Percentiles rank a stretch among this genome's conserved stretches.
These are phyloP conservation scores for Tremellales sp. DNA, from an alignment of 1,284 basidiomycete genomes.

Conservation along the genomic window DNA sequence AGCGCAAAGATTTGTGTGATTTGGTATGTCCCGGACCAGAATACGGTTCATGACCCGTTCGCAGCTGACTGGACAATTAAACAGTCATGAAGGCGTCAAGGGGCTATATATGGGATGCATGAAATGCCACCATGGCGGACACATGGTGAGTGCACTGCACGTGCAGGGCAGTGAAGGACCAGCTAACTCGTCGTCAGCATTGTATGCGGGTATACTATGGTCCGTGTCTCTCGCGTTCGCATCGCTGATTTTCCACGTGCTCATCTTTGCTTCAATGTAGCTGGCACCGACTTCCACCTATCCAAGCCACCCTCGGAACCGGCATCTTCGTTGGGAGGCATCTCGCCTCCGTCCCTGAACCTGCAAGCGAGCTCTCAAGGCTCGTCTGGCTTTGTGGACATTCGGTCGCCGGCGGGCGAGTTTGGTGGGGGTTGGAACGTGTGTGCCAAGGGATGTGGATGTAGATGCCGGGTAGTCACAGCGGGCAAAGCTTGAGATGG, in stretches of 20 bases:
- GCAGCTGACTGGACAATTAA: slow-evolving; percentile 2
- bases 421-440: slow-evolving; percentile 20
- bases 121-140: slow-evolving; percentile 42
- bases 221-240: slow-evolving; percentile 11
- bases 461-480: slow-evolving; percentile 32
- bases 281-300: not conserved
- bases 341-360: not conserved
- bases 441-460: slow-evolving; percentile 43
- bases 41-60: not conserved
- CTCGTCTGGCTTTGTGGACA: slow-evolving; percentile 9
- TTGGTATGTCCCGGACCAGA: slow-evolving; percentile 25
- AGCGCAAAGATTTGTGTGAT: slow-evolving; percentile 34
- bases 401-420: slow-evolving; percentile 21
- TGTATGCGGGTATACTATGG: slow-evolving; percentile 40
- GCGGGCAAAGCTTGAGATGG: no score
- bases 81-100: slow-evolving; percentile 31
- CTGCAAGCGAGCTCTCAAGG: not conserved
- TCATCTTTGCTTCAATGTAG: not conserved
- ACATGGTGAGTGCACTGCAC: slow-evolving; percentile 19
- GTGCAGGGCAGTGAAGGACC: not conserved
- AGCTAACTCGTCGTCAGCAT: slow-evolving; percentile 4
- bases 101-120: slow-evolving; percentile 41
- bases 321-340: not conserved
- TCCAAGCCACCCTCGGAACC: not conserved
- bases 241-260: no score